Evolutionary conservation across 305 asterid genomes (phyloP).

Genomic region (Fraxinus sp.): DNA sequence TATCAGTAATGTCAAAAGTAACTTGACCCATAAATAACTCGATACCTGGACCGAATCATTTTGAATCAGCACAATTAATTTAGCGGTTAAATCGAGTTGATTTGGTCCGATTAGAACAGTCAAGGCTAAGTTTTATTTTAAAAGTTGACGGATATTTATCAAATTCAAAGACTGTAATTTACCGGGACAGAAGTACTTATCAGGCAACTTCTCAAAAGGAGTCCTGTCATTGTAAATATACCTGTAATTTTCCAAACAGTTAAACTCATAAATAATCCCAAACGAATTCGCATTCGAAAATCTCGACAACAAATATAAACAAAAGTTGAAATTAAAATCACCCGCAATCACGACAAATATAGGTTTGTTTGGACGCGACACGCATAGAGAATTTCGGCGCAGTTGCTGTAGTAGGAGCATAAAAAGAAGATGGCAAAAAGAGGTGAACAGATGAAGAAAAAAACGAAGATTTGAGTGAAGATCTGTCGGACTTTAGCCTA

Average conservation of each 20-base stretch:
- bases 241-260: slow-evolving; percentile 47
- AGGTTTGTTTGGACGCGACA: slow-evolving; percentile 76
- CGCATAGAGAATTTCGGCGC: slow-evolving; percentile 75
- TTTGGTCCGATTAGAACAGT: not conserved
- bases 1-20: not conserved
- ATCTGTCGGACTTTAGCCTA: slow-evolving; percentile 39
- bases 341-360: slow-evolving; percentile 98
- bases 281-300: not conserved
- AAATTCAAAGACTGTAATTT: not conserved
- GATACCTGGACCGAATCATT: not conserved
- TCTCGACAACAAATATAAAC: not conserved
- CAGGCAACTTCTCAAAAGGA: slow-evolving; percentile 83
- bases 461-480: slow-evolving; percentile 64
- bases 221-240: slow-evolving; percentile 79
- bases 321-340: slow-evolving; percentile 2
- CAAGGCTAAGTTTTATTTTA: not conserved
- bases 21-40: not conserved
- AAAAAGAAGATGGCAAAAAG: slow-evolving; percentile 38
- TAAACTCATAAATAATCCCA: not conserved
- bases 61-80: not conserved
- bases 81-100: not conserved
- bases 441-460: slow-evolving; percentile 52
- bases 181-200: slow-evolving; percentile 19
- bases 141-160: not conserved
- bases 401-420: slow-evolving; percentile 29